Evolutionary conservation across 805 yeast species (phyloP).

Genomic region (Sungouiozyma ichnusensis): DNA sequence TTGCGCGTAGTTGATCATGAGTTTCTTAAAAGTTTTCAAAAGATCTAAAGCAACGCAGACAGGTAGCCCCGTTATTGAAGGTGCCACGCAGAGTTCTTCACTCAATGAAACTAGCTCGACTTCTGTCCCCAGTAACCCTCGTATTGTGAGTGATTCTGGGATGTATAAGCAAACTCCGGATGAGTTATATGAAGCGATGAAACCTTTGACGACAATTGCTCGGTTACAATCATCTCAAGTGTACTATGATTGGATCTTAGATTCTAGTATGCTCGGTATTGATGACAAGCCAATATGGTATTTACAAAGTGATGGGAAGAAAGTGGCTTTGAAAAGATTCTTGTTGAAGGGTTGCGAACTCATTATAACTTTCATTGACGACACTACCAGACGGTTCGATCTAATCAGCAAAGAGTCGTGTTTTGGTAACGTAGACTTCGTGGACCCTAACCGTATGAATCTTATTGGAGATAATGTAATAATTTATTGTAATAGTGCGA

Average conservation of each 20-base stretch:
- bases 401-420: conserved; percentile 1
- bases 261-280: neutral
- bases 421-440: neutral
- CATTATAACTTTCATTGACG: conserved; percentile 1
- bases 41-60: neutral
- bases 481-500: conserved; percentile 1
- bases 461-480: neutral
- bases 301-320: neutral
- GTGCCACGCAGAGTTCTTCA: neutral
- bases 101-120: conserved; percentile 1
- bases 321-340: neutral
- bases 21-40: neutral
- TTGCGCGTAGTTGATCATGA: neutral
- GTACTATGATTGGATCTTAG: conserved; percentile 8
- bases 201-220: conserved; percentile 10
- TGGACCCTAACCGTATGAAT: neutral
- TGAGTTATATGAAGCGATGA: conserved; percentile 6
- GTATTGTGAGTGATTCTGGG: neutral
- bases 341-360: conserved; percentile 4
- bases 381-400: neutral
- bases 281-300: conserved; percentile 1
- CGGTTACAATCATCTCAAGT: conserved; percentile 10
- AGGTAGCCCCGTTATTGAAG: neutral
- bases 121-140: conserved; percentile 1
- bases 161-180: conserved; percentile 9